phyloP scores from a whole-genome alignment of 2,329 filamentous ascomycete species.

The Colletotrichum euphorbiae region DNA sequence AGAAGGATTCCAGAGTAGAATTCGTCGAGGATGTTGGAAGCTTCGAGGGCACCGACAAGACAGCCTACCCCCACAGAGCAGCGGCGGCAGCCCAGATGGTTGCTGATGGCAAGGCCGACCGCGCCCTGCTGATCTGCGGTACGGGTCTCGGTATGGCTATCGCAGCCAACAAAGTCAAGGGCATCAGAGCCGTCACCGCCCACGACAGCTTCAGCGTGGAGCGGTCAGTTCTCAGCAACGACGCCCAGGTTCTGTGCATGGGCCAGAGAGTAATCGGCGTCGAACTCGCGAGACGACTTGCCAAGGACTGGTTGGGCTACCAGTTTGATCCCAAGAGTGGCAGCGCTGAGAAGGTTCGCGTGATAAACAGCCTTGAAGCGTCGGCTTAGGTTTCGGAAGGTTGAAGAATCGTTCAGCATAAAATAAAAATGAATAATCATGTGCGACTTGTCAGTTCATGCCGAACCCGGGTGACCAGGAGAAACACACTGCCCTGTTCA shows the following conservation, averaged over 20 bases:
- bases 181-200: constrained; percentile 87
- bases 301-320: constrained; percentile 87
- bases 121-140: constrained; percentile 85
- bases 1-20: constrained; percentile 73
- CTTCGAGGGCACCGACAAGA: constrained; percentile 74
- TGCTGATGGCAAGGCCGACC: constrained; percentile 74
- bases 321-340: constrained; percentile 73
- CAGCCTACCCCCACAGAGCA: constrained; percentile 83
- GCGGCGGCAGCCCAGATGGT: constrained; percentile 77
- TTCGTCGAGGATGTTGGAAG: constrained; percentile 82
- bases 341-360: constrained; percentile 59
- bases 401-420: too few relatives aligned
- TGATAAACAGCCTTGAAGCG: constrained; percentile 54
- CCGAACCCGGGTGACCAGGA: too few relatives aligned
- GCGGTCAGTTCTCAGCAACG: constrained; percentile 82
- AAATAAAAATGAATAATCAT: too few relatives aligned
- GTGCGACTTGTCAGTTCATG: too few relatives aligned
- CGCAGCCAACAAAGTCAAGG: constrained; percentile 87
- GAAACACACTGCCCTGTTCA: too few relatives aligned
- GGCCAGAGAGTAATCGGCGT: constrained; percentile 86
- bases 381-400: neutral
- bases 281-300: constrained; percentile 81
- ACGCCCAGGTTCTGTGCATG: constrained; percentile 89
- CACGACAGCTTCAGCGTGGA: constrained; percentile 90
- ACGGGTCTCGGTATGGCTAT: constrained; percentile 91